A percentile compares a stretch with the other conserved stretches of the same genome.
Evolutionary conservation across 2,329 filamentous ascomycete genomes (phyloP).

Genomic region (Aspergillus amoenus): DNA sequence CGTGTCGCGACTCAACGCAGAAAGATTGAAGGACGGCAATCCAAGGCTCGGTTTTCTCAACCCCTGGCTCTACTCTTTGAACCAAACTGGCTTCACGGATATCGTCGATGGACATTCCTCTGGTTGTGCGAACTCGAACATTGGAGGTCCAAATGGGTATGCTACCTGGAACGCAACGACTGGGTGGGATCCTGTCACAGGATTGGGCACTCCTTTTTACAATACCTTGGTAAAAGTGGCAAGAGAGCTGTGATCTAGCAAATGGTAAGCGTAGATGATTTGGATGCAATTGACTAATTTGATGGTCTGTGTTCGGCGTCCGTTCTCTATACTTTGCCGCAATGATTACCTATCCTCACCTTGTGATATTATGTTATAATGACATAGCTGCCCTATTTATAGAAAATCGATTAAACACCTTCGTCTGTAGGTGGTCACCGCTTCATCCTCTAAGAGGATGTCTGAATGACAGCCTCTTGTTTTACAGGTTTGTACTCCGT

Average conservation of each 20-base stretch:
- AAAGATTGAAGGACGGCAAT: conserved; percentile 56
- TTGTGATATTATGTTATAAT: too few relatives aligned
- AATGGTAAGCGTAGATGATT: too few relatives aligned
- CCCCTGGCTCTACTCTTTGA: conserved; percentile 57
- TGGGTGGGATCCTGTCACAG: conserved; percentile 54
- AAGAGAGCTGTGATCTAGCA: conserved; percentile 2
- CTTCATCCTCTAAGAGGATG: too few relatives aligned
- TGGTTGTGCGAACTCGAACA: conserved; percentile 45
- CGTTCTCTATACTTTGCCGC: too few relatives aligned
- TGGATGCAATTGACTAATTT: too few relatives aligned
- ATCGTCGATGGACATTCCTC: conserved; percentile 49
- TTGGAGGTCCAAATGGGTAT: conserved; percentile 34
- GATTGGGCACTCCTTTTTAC: conserved; percentile 30
- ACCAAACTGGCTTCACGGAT: conserved; percentile 48
- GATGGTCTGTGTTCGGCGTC: too few relatives aligned
- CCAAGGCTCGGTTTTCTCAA: conserved; percentile 60
- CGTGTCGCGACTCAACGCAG: conserved; percentile 64
- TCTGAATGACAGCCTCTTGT: too few relatives aligned
- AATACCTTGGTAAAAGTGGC: conserved; percentile 17
- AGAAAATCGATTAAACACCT: too few relatives aligned
- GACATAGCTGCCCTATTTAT: too few relatives aligned
- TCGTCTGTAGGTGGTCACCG: too few relatives aligned
- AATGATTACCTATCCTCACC: too few relatives aligned
- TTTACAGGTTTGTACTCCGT: too few relatives aligned
- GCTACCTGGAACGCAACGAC: conserved; percentile 53